Evolutionary conservation across 1,284 basidiomycete genomes (phyloP).

Genomic region (Ceratobasidium sp.): DNA sequence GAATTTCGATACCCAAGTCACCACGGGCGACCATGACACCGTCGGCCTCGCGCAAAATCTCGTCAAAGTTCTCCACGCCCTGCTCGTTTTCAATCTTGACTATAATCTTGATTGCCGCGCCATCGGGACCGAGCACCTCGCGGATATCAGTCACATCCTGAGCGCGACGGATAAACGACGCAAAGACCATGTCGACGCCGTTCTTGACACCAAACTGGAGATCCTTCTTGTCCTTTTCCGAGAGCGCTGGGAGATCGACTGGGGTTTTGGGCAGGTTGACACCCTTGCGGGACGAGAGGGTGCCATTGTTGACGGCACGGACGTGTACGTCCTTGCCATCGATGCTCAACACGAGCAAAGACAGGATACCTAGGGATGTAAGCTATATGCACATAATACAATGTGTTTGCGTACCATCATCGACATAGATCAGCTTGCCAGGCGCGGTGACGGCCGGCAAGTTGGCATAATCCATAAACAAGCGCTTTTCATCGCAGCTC

Average conservation of each 20-base stretch:
- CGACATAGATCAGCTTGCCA: slow-evolving; percentile 96
- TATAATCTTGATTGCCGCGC: slow-evolving; percentile 94
- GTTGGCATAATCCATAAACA: slow-evolving; percentile 94
- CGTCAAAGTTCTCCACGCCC: slow-evolving; percentile 96
- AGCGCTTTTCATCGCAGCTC: slow-evolving; percentile 77
- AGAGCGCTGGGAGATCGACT: slow-evolving; percentile 97
- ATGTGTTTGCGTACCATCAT: slow-evolving; percentile 71
- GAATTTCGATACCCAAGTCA: slow-evolving; percentile 97
- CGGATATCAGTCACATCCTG: slow-evolving; percentile 93
- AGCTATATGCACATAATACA: background rate
- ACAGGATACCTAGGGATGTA: slow-evolving; percentile 74
- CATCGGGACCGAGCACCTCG: slow-evolving; percentile 87
- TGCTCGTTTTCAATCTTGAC: slow-evolving; percentile 99
- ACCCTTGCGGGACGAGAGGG: slow-evolving; percentile 95
- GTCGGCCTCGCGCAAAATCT: slow-evolving; percentile 90
- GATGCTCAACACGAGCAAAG: slow-evolving; percentile 89
- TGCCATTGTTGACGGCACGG: slow-evolving; percentile 91
- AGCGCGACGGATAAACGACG: slow-evolving; percentile 93
- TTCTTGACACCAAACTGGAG: slow-evolving; percentile 96
- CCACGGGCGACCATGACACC: slow-evolving; percentile 99
- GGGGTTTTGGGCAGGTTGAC: slow-evolving; percentile 99
- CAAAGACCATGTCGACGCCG: slow-evolving; percentile 98
- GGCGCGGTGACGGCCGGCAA: slow-evolving; percentile 93
- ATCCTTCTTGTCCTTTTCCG: slow-evolving; percentile 97
- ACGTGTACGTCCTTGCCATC: slow-evolving; percentile 83